These are phyloP conservation scores for Candida michaelii DNA, from an alignment of 805 yeast genomes.

Conservation along the genomic window DNA sequence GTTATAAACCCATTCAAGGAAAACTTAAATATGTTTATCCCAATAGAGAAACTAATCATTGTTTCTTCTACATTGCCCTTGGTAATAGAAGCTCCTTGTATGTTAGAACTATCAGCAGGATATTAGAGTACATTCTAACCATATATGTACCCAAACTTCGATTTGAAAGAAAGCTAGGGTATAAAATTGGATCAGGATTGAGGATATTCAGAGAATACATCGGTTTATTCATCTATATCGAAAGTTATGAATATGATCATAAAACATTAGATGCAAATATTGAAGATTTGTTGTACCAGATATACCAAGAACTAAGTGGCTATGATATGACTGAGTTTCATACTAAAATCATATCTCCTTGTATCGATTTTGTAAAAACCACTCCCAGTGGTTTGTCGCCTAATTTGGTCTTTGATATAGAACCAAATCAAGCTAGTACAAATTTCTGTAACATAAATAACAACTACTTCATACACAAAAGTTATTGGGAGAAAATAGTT, in stretches of 20 bases:
- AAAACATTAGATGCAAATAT: conserved; percentile 6
- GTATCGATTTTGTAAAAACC: not conserved
- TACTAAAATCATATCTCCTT: conserved; percentile 5
- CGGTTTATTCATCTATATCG: conserved; percentile 15
- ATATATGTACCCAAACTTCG: conserved; percentile 3
- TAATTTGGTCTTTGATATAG: conserved; percentile 22
- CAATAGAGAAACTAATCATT: conserved; percentile 2
- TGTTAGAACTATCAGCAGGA: conserved; percentile 8
- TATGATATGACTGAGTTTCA: conserved; percentile 6
- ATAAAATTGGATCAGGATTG: conserved; percentile 11
- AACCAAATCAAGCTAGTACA: conserved; percentile 29
- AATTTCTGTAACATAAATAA: conserved; percentile 20
- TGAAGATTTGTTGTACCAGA: conserved; percentile 11
- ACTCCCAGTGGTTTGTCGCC: conserved; percentile 14
- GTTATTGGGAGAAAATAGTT: conserved; percentile 50
- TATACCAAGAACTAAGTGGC: not conserved
- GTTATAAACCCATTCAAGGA: conserved; percentile 2
- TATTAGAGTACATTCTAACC: conserved; percentile 9
- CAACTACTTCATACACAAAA: conserved; percentile 38
- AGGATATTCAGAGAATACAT: conserved; percentile 12
- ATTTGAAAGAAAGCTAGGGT: conserved; percentile 10
- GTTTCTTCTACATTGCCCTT: conserved; percentile 12
- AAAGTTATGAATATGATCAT: conserved; percentile 11
- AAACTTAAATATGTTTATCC: conserved; percentile 5
- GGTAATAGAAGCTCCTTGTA: conserved; percentile 10